These are phyloP conservation scores for Avicennia marina DNA, from an alignment of 257 asterid genomes.

Conservation along the genomic window DNA sequence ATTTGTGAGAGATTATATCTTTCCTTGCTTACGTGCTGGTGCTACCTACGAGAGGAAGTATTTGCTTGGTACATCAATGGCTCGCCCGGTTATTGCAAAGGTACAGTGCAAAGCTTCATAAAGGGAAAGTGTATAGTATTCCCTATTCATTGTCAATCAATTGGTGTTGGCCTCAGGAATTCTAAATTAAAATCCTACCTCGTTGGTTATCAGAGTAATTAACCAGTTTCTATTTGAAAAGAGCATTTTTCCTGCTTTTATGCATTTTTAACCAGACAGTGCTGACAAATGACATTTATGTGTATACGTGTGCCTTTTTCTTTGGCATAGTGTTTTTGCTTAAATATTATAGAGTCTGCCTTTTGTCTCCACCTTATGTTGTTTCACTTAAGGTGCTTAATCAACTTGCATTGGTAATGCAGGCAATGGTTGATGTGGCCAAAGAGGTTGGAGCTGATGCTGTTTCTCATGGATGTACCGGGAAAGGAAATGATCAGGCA, in stretches of 20 bases:
- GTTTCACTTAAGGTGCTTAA: conserved; percentile 6
- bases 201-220: neutral
- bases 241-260: neutral
- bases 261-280: neutral
- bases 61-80: conserved; percentile 97
- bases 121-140: neutral
- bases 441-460: conserved; percentile 99
- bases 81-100: conserved; percentile 98
- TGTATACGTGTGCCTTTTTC: neutral
- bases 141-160: no score
- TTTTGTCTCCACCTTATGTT: neutral
- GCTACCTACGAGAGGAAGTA: conserved; percentile 92
- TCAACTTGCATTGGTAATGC: conserved; percentile 24
- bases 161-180: no score
- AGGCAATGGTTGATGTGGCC: conserved; percentile 99
- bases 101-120: conserved; percentile 22
- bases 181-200: no score
- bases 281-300: neutral
- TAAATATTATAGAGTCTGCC: no score
- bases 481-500: conserved; percentile 97
- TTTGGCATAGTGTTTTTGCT: neutral
- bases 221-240: no score
- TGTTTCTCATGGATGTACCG: conserved; percentile 96
- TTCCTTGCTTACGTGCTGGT: conserved; percentile 95
- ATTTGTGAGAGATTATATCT: conserved; percentile 83